phyloP scores from a whole-genome alignment of 1,284 basidiomycete species.

The Flammula alnicola region DNA sequence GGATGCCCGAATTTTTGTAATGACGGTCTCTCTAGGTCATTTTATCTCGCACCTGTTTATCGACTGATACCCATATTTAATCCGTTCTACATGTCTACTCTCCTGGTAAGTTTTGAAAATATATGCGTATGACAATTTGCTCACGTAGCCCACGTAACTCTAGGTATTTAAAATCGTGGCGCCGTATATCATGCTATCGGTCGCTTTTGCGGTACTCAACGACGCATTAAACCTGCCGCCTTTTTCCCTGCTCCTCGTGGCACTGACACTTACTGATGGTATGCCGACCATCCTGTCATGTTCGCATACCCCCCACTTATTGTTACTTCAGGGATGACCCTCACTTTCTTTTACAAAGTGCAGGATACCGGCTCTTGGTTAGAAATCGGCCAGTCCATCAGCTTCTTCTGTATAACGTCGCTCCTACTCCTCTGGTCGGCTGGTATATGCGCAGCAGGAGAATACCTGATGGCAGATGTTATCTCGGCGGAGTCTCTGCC shows the following conservation, averaged over 20 bases:
- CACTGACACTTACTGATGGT: conserved; percentile 78
- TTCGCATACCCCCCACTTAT: conserved; percentile 1
- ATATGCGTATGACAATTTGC: background rate
- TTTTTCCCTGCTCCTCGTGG: conserved; percentile 78
- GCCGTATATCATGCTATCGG: conserved; percentile 79
- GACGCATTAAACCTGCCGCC: conserved; percentile 68
- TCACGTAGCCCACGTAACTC: background rate
- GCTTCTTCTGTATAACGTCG: conserved; percentile 87
- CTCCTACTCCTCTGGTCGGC: conserved; percentile 81
- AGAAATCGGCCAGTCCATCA: conserved; percentile 89
- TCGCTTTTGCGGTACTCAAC: conserved; percentile 71
- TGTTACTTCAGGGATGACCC: conserved; percentile 63
- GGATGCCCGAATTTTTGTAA: background rate
- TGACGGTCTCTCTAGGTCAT: conserved; percentile 55
- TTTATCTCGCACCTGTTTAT: conserved; percentile 90
- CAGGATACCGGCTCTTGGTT: conserved; percentile 88
- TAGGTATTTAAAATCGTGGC: conserved; percentile 85
- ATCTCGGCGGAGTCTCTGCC: conserved; percentile 7
- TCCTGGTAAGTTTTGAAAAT: conserved; percentile 53
- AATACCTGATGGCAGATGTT: conserved; percentile 60
- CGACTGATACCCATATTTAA: conserved; percentile 87
- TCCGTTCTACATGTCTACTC: conserved; percentile 83
- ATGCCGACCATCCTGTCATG: conserved; percentile 1
- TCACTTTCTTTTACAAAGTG: conserved; percentile 86
- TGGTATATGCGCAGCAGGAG: conserved; percentile 72